Percentiles rank a stretch among this genome's conserved stretches.
Evolutionary conservation across 495 filamentous ascomycete species (phyloP).

Genomic region (Neurospora intermedia): DNA sequence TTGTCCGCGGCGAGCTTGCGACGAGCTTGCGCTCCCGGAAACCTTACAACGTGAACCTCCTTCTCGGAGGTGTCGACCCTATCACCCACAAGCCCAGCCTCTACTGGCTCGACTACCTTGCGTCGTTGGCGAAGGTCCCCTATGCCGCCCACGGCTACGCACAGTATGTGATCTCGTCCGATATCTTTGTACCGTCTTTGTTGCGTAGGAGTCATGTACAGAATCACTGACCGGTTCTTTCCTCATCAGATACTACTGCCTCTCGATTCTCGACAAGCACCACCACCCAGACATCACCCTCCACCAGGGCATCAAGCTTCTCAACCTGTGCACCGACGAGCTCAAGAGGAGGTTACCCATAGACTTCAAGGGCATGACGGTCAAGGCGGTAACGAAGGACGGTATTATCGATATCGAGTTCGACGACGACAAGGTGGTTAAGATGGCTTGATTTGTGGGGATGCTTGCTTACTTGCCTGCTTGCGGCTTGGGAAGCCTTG

Average conservation of each 20-base stretch:
- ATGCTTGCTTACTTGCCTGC: neutral
- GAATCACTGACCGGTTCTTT: slow-evolving; percentile 8
- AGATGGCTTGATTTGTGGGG: slow-evolving; percentile 40
- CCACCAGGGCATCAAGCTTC: slow-evolving; percentile 78
- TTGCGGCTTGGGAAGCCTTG: slow-evolving; percentile 2
- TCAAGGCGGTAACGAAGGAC: slow-evolving; percentile 90
- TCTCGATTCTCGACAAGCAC: slow-evolving; percentile 95
- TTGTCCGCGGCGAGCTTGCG: slow-evolving; percentile 87
- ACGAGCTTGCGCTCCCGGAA: slow-evolving; percentile 78
- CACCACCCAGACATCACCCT: slow-evolving; percentile 87
- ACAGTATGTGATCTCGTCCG: slow-evolving; percentile 51
- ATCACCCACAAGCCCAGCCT: slow-evolving; percentile 78
- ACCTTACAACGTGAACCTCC: slow-evolving; percentile 91
- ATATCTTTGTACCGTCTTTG: neutral
- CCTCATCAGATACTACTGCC: slow-evolving; percentile 64
- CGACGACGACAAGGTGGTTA: slow-evolving; percentile 64
- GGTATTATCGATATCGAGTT: slow-evolving; percentile 74
- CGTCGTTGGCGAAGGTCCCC: slow-evolving; percentile 72
- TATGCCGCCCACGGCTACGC: slow-evolving; percentile 98
- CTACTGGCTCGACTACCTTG: slow-evolving; percentile 97
- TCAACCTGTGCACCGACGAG: slow-evolving; percentile 92
- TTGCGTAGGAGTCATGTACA: no score
- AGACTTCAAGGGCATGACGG: slow-evolving; percentile 91
- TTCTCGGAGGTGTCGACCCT: slow-evolving; percentile 84
- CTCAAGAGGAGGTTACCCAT: slow-evolving; percentile 90